These are phyloP conservation scores for Rhynchospora breviuscula DNA, from an alignment of 176 grass and related monocot genomes.

Conservation along the genomic window DNA sequence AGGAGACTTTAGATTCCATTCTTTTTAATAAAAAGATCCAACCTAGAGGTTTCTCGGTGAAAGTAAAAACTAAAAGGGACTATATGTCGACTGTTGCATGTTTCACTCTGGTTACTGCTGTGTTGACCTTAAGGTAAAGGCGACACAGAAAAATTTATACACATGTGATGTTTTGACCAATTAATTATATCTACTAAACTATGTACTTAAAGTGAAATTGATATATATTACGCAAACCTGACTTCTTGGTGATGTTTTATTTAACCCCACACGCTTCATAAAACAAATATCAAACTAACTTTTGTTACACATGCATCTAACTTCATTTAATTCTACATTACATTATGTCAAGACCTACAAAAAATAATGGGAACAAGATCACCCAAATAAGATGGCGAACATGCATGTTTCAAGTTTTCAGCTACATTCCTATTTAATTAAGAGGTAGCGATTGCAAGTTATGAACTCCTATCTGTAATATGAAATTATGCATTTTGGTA, in stretches of 20 bases:
- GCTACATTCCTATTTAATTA: background rate
- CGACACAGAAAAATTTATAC: background rate
- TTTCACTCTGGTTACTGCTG: background rate
- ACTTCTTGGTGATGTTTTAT: background rate
- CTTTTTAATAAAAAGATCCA: background rate
- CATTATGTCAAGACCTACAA: background rate
- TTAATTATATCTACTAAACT: background rate
- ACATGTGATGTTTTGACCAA: background rate
- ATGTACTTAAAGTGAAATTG: background rate
- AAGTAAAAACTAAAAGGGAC: background rate
- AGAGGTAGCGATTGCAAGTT: background rate
- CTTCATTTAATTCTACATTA: background rate
- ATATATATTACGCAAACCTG: background rate
- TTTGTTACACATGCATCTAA: background rate
- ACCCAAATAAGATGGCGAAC: background rate
- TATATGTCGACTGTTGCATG: background rate
- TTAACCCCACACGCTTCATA: background rate
- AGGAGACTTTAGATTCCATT: too few relatives aligned
- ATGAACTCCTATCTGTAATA: background rate
- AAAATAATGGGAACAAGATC: slow-evolving; percentile 7
- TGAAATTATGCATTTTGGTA: background rate
- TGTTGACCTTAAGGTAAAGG: background rate
- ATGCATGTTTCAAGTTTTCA: background rate
- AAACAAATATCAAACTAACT: background rate
- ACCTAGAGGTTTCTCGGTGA: background rate